A percentile compares a stretch with the other conserved stretches of the same genome.
phyloP scores from a whole-genome alignment of 2,329 filamentous ascomycete genomes.

The Stemphylium beticola region DNA sequence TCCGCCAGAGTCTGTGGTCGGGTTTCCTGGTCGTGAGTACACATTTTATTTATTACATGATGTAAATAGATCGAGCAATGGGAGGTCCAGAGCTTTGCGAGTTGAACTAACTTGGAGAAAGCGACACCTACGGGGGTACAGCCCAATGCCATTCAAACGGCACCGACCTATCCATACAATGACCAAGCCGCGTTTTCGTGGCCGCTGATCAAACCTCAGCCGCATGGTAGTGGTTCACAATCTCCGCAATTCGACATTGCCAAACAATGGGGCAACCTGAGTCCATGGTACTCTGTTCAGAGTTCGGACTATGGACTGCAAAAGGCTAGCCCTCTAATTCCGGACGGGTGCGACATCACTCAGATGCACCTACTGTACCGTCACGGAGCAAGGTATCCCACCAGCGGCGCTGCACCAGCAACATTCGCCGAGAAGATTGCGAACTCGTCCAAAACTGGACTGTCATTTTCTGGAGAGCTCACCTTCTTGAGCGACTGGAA shows the following conservation, averaged over 20 bases:
- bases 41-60: neutral
- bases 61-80: neutral
- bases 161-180: conserved; percentile 39
- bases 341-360: conserved; percentile 35
- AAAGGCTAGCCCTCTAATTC: conserved; percentile 32
- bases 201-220: conserved; percentile 32
- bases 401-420: conserved; percentile 31
- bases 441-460: conserved; percentile 34
- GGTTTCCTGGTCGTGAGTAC: conserved; percentile 31
- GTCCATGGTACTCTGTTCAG: conserved; percentile 38
- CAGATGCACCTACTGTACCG: conserved; percentile 40
- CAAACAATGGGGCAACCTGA: conserved; percentile 42
- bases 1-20: conserved; percentile 36
- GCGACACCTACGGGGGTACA: conserved; percentile 37
- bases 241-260: conserved; percentile 33
- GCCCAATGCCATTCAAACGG: conserved; percentile 37
- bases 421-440: conserved; percentile 35
- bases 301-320: conserved; percentile 38
- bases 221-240: conserved; percentile 24
- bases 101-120: neutral
- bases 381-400: conserved; percentile 41
- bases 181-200: conserved; percentile 27
- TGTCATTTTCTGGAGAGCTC: conserved; percentile 35
- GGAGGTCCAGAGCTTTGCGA: too few relatives aligned
- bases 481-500: conserved; percentile 35